Percentiles rank a stretch among this genome's conserved stretches.
Evolutionary conservation across 352 stramenopile species (phyloP).

Genomic region (Globisporangium okanoganense): DNA sequence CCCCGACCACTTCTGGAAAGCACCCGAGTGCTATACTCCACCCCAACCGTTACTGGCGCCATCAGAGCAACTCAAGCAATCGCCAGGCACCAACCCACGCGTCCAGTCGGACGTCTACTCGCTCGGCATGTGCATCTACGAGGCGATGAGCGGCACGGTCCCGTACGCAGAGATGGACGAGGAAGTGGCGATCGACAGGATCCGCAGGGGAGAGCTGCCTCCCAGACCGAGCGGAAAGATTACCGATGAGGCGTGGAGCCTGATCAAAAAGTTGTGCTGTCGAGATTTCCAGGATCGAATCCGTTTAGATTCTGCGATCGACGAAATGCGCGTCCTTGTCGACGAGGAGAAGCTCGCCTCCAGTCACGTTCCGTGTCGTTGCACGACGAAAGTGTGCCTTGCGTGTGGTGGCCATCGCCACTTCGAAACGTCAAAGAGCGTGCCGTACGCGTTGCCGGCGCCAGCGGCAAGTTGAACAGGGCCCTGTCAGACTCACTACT

Average conservation of each 20-base stretch:
- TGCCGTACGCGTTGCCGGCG: not conserved
- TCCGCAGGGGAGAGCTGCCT: constrained; percentile 3
- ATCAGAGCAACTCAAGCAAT: constrained; percentile 3
- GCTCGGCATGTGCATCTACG: constrained; percentile 29
- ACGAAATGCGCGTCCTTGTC: not conserved
- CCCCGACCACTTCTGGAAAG: constrained; percentile 18
- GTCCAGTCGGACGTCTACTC: constrained; percentile 27
- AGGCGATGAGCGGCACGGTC: constrained; percentile 14
- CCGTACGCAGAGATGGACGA: constrained; percentile 15
- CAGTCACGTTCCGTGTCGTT: constrained; percentile 2
- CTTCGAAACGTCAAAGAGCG: not conserved
- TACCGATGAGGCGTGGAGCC: constrained; percentile 14
- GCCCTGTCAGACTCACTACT: not conserved
- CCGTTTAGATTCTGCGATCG: not conserved
- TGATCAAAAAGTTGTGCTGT: constrained; percentile 16
- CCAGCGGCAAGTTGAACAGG: not conserved
- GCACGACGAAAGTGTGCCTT: not conserved
- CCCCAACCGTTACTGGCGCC: not conserved
- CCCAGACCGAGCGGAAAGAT: not conserved
- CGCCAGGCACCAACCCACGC: constrained; percentile 6
- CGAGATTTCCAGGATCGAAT: constrained; percentile 1
- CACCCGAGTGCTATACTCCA: constrained; percentile 16
- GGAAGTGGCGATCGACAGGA: constrained; percentile 4
- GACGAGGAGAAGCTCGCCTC: not conserved
- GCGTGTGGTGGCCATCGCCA: not conserved